Evolutionary conservation across 352 stramenopile genomes (phyloP), one percentile per base, ranked within the genome.

Genomic region (Phytophthora pinifolia): DNA sequence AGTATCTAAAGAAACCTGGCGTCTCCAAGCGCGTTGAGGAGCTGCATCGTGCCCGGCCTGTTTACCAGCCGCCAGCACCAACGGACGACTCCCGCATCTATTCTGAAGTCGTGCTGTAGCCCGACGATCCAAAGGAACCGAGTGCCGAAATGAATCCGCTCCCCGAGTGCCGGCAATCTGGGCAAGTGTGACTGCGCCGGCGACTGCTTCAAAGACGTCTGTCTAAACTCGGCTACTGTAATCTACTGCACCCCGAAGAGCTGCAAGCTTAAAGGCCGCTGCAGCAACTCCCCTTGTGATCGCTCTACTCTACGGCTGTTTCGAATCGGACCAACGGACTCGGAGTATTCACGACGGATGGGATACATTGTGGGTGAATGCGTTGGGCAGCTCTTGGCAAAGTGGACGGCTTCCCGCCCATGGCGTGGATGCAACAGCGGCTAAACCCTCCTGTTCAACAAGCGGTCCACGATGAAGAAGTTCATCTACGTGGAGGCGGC

Each of bases 201-300:
- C 15, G 35, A 42, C 35, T 42, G 35, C 25, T 42, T 42, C 35
- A 42, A 42, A 42, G 35, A 42, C n/a, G 35, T 25, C 20, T 25
- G 20, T 25, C 20, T 25, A 4, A 25, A 25, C 20, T 42, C 35
- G 12, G 35, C 35, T 42, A 25, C 35, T 27, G 35, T 14, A 42
- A 42, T 42, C 14, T 8, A 42, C 35, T 27, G 35, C 35, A 9
- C 35, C 35, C 35, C 35, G 9, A 42, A 22, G 14, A 42, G 14
- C 35, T 42, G 35, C 35, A 42, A 25, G n/a, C n/a, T 42, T 5
- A 9, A 25, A n/a, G 35, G 35, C 14, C 35, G 35, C 35, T 42
- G 35, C n/a, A 42, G 35, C 14, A 42, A 42, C 35, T 2, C 35
- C 35, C 35, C n/a, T 25, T 25, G 20, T 8, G 35, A 42, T 42